phyloP scores from a whole-genome alignment of 305 asterid species.

The Andrographis paniculata region DNA sequence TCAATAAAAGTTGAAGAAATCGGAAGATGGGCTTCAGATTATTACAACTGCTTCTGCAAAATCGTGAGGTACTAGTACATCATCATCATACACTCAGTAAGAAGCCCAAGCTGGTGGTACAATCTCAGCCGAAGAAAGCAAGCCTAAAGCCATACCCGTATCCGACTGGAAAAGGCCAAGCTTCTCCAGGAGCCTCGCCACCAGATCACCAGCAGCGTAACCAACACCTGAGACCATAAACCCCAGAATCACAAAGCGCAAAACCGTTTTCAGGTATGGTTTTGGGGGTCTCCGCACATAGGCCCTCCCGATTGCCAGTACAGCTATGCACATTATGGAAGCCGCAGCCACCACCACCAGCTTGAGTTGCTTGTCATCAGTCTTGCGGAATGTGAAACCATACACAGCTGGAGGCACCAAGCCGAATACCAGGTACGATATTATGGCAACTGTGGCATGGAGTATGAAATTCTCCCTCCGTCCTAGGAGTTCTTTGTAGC shows the following conservation, averaged over 20 bases:
- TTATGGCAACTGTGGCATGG: constrained; percentile 40
- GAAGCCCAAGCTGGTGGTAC: constrained; percentile 55
- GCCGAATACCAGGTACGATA: constrained; percentile 63
- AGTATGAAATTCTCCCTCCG: constrained; percentile 48
- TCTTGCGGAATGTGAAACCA: constrained; percentile 55
- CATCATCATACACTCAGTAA: constrained; percentile 22
- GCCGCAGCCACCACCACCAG: constrained; percentile 49
- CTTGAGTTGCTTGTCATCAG: constrained; percentile 59
- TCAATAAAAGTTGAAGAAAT: no score
- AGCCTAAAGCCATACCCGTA: constrained; percentile 24
- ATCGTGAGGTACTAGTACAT: no score
- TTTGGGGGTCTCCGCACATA: constrained; percentile 46
- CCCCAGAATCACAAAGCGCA: constrained; percentile 40
- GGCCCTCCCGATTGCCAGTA: constrained; percentile 54
- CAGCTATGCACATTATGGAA: constrained; percentile 47
- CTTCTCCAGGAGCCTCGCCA: constrained; percentile 46
- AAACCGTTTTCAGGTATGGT: constrained; percentile 44
- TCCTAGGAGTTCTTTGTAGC: constrained; percentile 66
- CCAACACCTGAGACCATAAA: constrained; percentile 55
- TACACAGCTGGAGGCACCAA: constrained; percentile 49
- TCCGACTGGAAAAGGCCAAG: constrained; percentile 45
- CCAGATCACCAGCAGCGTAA: constrained; percentile 53
- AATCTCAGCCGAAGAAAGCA: no score
- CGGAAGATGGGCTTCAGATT: no score
- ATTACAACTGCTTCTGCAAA: no score